Percentiles rank a stretch among this genome's conserved stretches.
Conservation (phyloP, 768 basidiomycete genomes). For the Trametes cubensis region DNA sequence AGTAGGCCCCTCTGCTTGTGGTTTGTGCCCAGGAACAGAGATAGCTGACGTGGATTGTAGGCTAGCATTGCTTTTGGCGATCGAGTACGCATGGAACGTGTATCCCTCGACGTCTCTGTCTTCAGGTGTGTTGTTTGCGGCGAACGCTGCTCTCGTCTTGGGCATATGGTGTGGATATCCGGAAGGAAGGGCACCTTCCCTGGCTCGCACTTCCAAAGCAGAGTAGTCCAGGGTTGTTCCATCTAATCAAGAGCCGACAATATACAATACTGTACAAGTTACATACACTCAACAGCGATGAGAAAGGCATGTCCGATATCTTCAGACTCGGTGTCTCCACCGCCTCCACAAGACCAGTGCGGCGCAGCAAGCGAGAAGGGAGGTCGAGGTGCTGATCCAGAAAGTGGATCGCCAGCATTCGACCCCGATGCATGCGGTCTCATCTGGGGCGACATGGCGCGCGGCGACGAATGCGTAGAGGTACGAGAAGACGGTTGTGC, state of each 20-base stretch:
- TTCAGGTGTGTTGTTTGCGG: conserved; percentile 55
- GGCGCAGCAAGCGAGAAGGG: conserved; percentile 46
- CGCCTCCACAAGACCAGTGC: conserved; percentile 59
- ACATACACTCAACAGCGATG: not conserved
- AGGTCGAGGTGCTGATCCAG: conserved; percentile 47
- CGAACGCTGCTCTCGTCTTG: conserved; percentile 53
- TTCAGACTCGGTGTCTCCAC: conserved; percentile 57
- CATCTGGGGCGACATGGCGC: conserved; percentile 44
- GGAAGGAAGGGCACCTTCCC: conserved; percentile 35
- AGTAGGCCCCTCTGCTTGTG: conserved; percentile 43
- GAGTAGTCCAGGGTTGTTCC: not conserved
- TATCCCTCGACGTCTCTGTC: conserved; percentile 78
- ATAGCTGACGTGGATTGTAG: conserved; percentile 40
- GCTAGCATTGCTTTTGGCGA: conserved; percentile 54
- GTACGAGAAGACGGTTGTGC: conserved; percentile 77
- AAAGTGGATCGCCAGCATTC: conserved; percentile 74
- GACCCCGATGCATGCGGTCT: conserved; percentile 55
- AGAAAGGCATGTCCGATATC: not conserved
- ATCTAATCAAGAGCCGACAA: not conserved
- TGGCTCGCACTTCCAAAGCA: not conserved
- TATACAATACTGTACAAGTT: conserved; percentile 5
- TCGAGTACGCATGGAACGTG: conserved; percentile 89
- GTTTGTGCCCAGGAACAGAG: no score
- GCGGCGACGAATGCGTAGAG: conserved; percentile 73
- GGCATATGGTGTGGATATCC: conserved; percentile 60